Base-by-base conservation (phyloP, 164 flowering plant genomes). In the Nelumbo lutea region DNA sequence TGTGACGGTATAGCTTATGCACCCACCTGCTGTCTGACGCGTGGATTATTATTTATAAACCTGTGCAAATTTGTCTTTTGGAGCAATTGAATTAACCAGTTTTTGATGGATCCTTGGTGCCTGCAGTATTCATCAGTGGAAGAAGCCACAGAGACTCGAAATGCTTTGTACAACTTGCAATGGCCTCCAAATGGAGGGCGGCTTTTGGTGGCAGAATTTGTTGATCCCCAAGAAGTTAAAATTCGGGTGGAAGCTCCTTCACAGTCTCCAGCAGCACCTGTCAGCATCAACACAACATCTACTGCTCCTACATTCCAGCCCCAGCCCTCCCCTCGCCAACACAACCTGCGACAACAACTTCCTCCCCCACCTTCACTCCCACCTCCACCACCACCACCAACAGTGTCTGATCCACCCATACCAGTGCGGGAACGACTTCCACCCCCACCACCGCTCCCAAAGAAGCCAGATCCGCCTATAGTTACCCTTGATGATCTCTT, bases 111-210 rank as follows among this genome's bases (percentile, higher is more conserved):
- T 8, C 47, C 42, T 11, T 61, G 48, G 46, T 43, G 58, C 61
- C 40, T 87, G 84, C 86, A 93, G 98, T 93, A 85, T 69, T 88
- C 96, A 6, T 89, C 96, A 0, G 84, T 82, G 42, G 96, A 91
- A 75, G 98, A 94, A 79, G 98, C 98, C 42, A 62, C 73, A 42
- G 90, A 82, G 70, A 94, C 96, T 14, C 85, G 98, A 46, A 86
- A 90, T 81, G 93, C 97, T 60, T 78, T 94, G 2, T 94, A 87
- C 77, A 89, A 94, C 77, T 78, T 94, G 9, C 97, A 94, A 55
- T 94, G 98, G 98, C 98, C 98, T 61, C 73, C 90, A 39, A 90
- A 94, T 74, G 97, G 97, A 0, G 98, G 98, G 9, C 90, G 87
- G 40, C 83, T 82, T 10, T 79, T 94, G 47, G 72, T 75, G 1